Conservation (phyloP, 805 yeast genomes). For the Candida oleophila region DNA sequence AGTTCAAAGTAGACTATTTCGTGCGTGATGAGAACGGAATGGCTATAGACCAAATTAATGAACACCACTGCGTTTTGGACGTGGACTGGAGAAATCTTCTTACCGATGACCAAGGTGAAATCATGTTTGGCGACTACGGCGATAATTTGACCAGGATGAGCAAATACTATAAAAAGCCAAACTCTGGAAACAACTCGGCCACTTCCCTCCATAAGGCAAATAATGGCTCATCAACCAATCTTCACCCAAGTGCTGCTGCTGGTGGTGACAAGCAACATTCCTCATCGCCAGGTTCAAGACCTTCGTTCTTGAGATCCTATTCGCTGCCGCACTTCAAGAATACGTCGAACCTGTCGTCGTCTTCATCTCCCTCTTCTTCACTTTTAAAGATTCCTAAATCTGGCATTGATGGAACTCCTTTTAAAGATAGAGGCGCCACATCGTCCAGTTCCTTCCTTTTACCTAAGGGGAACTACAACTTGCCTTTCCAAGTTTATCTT, state of each 20-base stretch:
- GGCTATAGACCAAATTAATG: slow-evolving; percentile 33
- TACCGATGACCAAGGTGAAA: slow-evolving; percentile 34
- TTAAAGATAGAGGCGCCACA: slow-evolving; percentile 23
- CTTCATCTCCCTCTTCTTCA: slow-evolving; percentile 7
- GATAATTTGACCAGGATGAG: slow-evolving; percentile 28
- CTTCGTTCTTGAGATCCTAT: slow-evolving; percentile 26
- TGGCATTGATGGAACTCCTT: slow-evolving; percentile 47
- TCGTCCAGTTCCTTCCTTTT: slow-evolving; percentile 35
- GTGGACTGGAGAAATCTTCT: slow-evolving; percentile 51
- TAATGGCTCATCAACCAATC: not conserved
- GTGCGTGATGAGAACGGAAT: slow-evolving; percentile 29
- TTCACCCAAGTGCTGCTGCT: not conserved
- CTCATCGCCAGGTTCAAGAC: slow-evolving; percentile 15
- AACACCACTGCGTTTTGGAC: slow-evolving; percentile 37
- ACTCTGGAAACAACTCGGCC: slow-evolving; percentile 8
- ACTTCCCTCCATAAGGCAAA: slow-evolving; percentile 1
- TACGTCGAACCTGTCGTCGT: slow-evolving; percentile 1
- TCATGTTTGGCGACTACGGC: slow-evolving; percentile 43
- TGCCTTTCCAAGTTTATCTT: slow-evolving; percentile 45
- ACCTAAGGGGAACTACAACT: slow-evolving; percentile 52
- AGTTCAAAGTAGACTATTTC: slow-evolving; percentile 41
- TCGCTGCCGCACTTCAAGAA: slow-evolving; percentile 25
- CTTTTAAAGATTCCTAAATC: slow-evolving; percentile 26
- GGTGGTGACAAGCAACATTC: not conserved
- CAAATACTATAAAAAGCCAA: slow-evolving; percentile 12